Conservation (phyloP, 306 rosid genomes). For the Cyamopsis tetragonoloba region DNA sequence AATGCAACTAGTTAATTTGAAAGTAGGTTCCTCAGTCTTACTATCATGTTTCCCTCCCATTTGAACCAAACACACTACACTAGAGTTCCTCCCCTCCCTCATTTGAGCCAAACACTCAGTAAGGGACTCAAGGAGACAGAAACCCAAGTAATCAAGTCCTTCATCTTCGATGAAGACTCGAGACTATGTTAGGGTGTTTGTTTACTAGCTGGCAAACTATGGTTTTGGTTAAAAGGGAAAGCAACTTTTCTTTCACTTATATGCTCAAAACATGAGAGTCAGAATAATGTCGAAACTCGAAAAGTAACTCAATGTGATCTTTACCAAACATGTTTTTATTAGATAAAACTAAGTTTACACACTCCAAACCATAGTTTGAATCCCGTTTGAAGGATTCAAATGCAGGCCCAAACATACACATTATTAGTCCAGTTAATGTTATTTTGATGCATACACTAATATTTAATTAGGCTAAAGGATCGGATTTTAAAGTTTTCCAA, state of each 20-base stretch:
- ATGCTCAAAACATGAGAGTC: too few relatives aligned
- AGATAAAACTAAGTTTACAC: too few relatives aligned
- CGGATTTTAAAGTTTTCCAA: not conserved
- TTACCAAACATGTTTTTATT: too few relatives aligned
- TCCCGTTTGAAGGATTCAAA: too few relatives aligned
- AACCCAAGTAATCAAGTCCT: constrained; percentile 2
- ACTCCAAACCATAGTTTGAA: too few relatives aligned
- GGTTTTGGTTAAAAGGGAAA: too few relatives aligned
- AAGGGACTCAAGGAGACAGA: not conserved
- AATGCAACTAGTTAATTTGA: not conserved
- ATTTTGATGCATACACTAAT: not conserved
- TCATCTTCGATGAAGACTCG: not conserved
- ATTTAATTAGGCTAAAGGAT: not conserved
- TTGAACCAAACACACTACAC: not conserved
- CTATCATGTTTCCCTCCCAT: not conserved
- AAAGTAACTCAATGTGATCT: too few relatives aligned
- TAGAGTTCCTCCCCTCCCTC: not conserved
- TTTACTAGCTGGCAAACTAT: too few relatives aligned
- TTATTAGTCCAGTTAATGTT: not conserved
- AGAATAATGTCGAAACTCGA: too few relatives aligned
- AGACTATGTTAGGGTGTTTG: too few relatives aligned
- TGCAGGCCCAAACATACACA: too few relatives aligned
- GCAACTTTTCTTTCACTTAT: too few relatives aligned
- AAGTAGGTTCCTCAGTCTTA: not conserved
- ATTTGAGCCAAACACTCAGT: not conserved